These are phyloP conservation scores for Acer campestre DNA, from an alignment of 345 rosid species.

Conservation along the genomic window DNA sequence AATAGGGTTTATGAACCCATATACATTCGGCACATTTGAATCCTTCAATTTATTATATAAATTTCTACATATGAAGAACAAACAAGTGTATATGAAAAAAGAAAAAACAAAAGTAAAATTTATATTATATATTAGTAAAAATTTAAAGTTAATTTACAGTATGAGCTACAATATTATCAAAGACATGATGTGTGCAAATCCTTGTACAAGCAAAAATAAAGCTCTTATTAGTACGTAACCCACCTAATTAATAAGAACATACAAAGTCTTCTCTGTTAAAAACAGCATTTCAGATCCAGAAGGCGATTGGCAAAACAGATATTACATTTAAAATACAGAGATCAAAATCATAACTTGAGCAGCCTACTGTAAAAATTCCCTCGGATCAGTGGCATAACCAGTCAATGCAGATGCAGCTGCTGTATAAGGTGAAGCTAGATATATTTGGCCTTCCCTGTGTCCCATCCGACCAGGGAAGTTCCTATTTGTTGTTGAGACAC, in stretches of 20 bases:
- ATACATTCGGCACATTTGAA: too few relatives aligned
- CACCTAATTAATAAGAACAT: neutral
- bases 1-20: too few relatives aligned
- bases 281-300: neutral
- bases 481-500: slow-evolving; percentile 87
- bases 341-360: neutral
- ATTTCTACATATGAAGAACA: too few relatives aligned
- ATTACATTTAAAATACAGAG: neutral
- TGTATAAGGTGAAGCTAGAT: slow-evolving; percentile 91
- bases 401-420: slow-evolving; percentile 99
- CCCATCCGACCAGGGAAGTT: slow-evolving; percentile 99
- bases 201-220: neutral
- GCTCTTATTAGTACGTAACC: neutral
- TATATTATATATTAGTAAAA: too few relatives aligned
- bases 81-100: too few relatives aligned
- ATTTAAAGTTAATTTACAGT: too few relatives aligned
- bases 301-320: neutral
- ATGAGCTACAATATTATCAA: neutral
- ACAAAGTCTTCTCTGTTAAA: neutral
- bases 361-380: slow-evolving; percentile 82
- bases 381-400: slow-evolving; percentile 92
- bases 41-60: too few relatives aligned
- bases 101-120: too few relatives aligned
- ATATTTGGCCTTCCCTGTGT: slow-evolving; percentile 96
- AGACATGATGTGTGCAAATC: neutral